Evolutionary conservation across 176 grass and related monocot genomes (phyloP), one percentile per base, ranked within the genome.

Genomic region (Triticum monococcum): DNA sequence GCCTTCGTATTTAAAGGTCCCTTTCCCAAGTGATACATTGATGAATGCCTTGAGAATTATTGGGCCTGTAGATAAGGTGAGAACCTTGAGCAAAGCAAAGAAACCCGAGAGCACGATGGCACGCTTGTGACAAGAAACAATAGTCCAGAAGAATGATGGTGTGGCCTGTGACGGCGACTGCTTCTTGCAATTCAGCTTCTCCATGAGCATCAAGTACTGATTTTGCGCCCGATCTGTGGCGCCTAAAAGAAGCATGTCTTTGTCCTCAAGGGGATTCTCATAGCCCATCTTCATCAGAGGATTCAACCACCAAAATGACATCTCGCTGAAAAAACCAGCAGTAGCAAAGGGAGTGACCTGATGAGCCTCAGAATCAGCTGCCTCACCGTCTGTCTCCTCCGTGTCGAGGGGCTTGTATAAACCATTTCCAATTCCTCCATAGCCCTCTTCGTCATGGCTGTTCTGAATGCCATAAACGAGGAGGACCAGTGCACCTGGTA

Each of bases 261-360:
- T 88, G 60, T 95, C 96, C 83, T 98, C 96, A 16, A 98, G 83
- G 32, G 91, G 96, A 13, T 92, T 98, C 68, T 89, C 69, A 37
- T 92, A 85, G 20, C 96, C 96, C 81, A 57, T 90, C 81, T 88
- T 94, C 91, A 98, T 89, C 68, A 98, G 79, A 32, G 93, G 89
- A 41, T 95, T 98, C 66, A 98, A 54, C 93, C 96, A 98, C 93
- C 93, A 94, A 87, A 95, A 98, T 3, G 96, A 82, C 91, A 98
- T 92, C 77, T 81, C 60, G n/a, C 90, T 95, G 64, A 95, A 89
- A 81, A 91, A 84, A 0, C 88, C 90, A 79, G 93, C 93, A 72
- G 64, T 83, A 35, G 93, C 89, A 75, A 98, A 95, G n/a, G 84
- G 84, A 52, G 93, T 91, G 8, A 85, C 81, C 69, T 70, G 33